Conservation (phyloP, 192 early-diverging fungal species). For the Coemansia sp. region DNA sequence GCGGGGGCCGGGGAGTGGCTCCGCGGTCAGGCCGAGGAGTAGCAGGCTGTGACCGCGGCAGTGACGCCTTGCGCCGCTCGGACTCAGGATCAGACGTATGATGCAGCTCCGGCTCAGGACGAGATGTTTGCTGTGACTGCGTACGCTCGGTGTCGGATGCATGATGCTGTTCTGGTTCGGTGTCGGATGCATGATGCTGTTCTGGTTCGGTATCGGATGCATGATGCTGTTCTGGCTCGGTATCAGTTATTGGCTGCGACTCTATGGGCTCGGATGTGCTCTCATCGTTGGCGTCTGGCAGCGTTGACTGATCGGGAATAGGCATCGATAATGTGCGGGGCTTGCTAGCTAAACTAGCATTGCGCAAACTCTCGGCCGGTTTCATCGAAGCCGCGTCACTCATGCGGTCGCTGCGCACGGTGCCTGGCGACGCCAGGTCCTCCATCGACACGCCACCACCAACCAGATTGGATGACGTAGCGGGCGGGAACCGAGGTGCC, state of each 20-base stretch:
- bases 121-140: neutral
- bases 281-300: neutral
- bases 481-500: conserved; percentile 6
- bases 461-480: conserved; percentile 23
- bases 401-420: conserved; percentile 35
- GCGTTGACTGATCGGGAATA: neutral
- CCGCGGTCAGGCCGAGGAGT: conserved; percentile 10
- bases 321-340: conserved; percentile 15
- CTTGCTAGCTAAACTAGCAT: neutral
- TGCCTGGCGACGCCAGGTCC: conserved; percentile 23
- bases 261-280: neutral
- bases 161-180: neutral
- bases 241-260: neutral
- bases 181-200: neutral
- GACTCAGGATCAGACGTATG: neutral
- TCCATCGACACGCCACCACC: conserved; percentile 52
- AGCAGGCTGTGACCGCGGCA: conserved; percentile 10
- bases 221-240: neutral
- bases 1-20: neutral
- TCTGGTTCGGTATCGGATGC: neutral
- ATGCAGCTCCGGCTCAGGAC: neutral
- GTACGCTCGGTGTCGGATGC: no score
- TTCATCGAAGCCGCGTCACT: conserved; percentile 38
- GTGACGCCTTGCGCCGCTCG: neutral
- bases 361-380: conserved; percentile 35